These are phyloP conservation scores for Phytophthora melonis DNA, from an alignment of 352 stramenopile species.

Conservation along the genomic window DNA sequence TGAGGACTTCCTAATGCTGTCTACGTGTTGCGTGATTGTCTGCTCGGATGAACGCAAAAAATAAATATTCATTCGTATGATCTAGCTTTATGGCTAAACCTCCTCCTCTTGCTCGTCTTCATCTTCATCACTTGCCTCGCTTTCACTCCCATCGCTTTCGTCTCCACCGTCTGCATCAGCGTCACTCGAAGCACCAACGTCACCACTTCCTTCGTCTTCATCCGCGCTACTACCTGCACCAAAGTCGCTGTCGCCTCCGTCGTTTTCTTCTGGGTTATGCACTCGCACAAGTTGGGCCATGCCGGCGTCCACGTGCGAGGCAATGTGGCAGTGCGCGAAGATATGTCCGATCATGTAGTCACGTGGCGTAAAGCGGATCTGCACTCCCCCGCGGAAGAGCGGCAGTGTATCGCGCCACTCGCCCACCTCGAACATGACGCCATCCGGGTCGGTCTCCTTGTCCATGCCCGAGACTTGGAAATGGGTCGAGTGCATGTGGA, in stretches of 20 bases:
- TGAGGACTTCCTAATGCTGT: background rate
- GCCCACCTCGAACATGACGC: constrained; percentile 62
- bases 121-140: constrained; percentile 5
- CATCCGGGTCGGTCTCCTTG: constrained; percentile 54
- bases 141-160: background rate
- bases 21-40: background rate
- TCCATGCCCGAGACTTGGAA: constrained; percentile 71
- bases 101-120: constrained; percentile 14
- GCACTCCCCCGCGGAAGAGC: constrained; percentile 66
- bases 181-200: constrained; percentile 4
- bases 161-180: constrained; percentile 14
- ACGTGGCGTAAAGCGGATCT: constrained; percentile 74
- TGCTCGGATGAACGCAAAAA: constrained; percentile 5
- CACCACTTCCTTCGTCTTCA: constrained; percentile 4
- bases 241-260: background rate
- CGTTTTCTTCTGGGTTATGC: constrained; percentile 20
- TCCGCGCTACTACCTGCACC: constrained; percentile 9
- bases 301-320: constrained; percentile 71
- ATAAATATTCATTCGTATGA: constrained; percentile 30
- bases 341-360: constrained; percentile 74
- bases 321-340: constrained; percentile 82
- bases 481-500: constrained; percentile 83
- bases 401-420: constrained; percentile 86
- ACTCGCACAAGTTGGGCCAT: constrained; percentile 83
- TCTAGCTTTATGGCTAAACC: background rate